Evolutionary conservation across 2,329 filamentous ascomycete species (phyloP), one percentile per base, ranked within the genome.

Genomic region (Onygenales sp.): DNA sequence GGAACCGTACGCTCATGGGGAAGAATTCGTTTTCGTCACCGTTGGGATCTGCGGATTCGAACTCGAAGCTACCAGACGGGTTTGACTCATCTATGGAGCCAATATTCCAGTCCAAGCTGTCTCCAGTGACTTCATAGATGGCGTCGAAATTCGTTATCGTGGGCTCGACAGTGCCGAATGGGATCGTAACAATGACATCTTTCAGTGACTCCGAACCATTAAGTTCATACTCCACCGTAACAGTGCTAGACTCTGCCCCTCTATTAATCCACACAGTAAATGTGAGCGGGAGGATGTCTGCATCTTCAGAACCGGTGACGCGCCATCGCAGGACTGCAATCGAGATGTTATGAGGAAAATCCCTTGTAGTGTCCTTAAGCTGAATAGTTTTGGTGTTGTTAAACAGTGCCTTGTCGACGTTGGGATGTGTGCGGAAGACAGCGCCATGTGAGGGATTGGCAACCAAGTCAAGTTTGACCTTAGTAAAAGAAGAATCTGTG

Each of bases 181-280:
- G 93, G 59, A 98, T 95, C 2, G 84, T 81, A 51, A 98, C 87
- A 39, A 83, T 81, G 46, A 97, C 92, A 65, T 97, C 90, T 58
- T 84, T 86, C 55, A 98, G 76, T 10, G 81, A 72, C 59, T 92
- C 87, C 2, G 83, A 79, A 50, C 90, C 88, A 0, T 87, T 92
- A 55, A 95, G 81, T 70, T 98, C 93, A 68, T 97, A 98, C 71
- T 97, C 93, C 36, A 97, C 82, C 1, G 92, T 98, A 65, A 98
- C 83, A 59, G 87, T 94, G 70, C 86, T 94, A 63, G 85, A 90
- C 46, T 85, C 82, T 21, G 83, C 80, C 47, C 88, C 86, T 70
- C 91, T 90, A 72, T 95, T 96, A 56, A 95, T 88, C 93, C 93
- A 98, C 39, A 96, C 92, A 2, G 90, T 96, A 70, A 98, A 97